Percentiles rank a stretch among this genome's conserved stretches.
phyloP scores from a whole-genome alignment of 331 rosid species.

The Pyrus hybrid region DNA sequence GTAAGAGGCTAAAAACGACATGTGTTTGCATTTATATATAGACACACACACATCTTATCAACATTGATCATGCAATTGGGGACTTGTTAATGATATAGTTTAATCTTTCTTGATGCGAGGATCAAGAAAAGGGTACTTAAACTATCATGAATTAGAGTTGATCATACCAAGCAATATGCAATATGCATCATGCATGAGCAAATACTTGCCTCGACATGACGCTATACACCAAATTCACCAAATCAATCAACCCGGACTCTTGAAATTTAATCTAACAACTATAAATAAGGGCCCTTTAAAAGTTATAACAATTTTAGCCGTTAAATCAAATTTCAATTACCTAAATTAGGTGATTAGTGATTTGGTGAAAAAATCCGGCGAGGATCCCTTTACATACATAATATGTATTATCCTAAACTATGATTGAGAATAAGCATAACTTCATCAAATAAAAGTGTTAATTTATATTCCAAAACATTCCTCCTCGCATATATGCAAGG shows the following conservation, averaged over 20 bases:
- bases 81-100: neutral
- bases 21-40: too few species aligned
- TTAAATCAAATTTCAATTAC: too few species aligned
- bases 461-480: neutral
- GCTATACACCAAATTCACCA: neutral
- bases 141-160: neutral
- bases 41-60: neutral
- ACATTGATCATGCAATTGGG: neutral
- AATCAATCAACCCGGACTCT: too few species aligned
- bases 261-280: too few species aligned
- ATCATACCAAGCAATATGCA: neutral
- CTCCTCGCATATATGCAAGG: neutral
- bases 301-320: too few species aligned
- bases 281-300: too few species aligned
- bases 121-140: neutral
- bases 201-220: neutral
- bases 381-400: too few species aligned
- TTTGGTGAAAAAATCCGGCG: too few species aligned
- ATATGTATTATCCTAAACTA: too few species aligned
- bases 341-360: too few species aligned
- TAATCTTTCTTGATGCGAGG: neutral
- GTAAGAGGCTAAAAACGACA: too few species aligned
- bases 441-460: neutral
- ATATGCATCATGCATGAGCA: conserved; percentile 10
- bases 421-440: neutral